Base-by-base conservation (phyloP, 495 filamentous ascomycete species). In the Pseudotulostoma volvatum region DNA sequence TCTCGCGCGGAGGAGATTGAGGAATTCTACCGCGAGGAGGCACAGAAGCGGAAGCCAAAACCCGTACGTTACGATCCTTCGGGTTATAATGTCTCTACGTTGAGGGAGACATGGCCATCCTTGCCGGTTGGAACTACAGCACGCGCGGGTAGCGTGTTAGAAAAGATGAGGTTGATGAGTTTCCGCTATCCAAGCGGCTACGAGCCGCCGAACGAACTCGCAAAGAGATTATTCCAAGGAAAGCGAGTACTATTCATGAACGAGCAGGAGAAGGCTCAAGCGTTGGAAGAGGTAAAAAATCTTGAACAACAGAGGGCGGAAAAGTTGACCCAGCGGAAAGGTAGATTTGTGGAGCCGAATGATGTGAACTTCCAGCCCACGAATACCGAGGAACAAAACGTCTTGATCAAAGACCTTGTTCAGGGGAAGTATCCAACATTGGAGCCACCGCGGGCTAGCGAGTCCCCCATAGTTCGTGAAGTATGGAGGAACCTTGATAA, bases 401-500 rank as follows among this genome's bases (percentile, higher is more conserved):
- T 66, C 3, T 57, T 95, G 11, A 74, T 95, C 48, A 63, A 81
- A 46, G 66, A 77, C 31, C 61, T 93, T 37, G 88, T 88, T 47
- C 79, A 47, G 36, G 66, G 66, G 3, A 54, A 56, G 33, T 70
- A 68, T 37, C 51, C 55, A 8, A 38, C 41, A 4, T 18, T 46
- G 11, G 45, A 49, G 14, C 33, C 11, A 9, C 31, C 34, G 1
- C 39, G 53, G 36, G 15, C 40, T 5, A 43, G 42, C 25, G 43
- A 55, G 23, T 45, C 47, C 9, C 45, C 60, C 23, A 44, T 62
- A 19, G 30, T 68, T 21, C 51, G 45, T 9, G 51, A 57, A 32
- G 49, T 68, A 30, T 30, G 49, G 8, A 61, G 48, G 33, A 62
- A 62, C 38, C 51, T 66, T 9, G 44, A 50, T 13, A 65, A 63